Evolutionary conservation across 108 stramenopile genomes (phyloP).

Genomic region (Poteriospumella lacustris): DNA sequence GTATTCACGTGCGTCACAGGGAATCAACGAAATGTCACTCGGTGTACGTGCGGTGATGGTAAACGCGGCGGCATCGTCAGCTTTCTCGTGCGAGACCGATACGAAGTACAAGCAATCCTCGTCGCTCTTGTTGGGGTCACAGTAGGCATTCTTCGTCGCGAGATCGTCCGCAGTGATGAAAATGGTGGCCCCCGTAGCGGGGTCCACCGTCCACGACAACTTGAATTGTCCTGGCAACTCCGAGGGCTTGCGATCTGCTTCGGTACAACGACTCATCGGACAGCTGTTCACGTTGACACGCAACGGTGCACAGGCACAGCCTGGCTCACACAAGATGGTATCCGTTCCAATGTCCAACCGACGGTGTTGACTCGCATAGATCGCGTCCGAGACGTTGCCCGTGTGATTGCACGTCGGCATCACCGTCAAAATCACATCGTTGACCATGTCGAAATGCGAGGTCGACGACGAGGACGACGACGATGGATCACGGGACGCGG

Average conservation of each 20-base stretch:
- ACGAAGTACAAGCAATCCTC: conserved; percentile 22
- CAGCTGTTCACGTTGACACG: neutral
- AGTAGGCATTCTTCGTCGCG: too few relatives aligned
- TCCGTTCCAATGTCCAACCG: too few relatives aligned
- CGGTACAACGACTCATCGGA: neutral
- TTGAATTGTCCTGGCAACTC: neutral
- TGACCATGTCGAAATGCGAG: neutral
- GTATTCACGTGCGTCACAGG: neutral
- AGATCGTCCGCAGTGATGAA: neutral
- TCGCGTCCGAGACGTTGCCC: too few relatives aligned
- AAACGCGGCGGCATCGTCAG: neutral
- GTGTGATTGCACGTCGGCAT: conserved; percentile 14
- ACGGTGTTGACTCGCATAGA: too few relatives aligned
- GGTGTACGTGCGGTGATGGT: conserved; percentile 19
- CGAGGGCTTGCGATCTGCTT: neutral
- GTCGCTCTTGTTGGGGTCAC: too few relatives aligned
- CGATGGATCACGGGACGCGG: too few relatives aligned
- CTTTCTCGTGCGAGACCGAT: neutral
- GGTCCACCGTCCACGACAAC: neutral
- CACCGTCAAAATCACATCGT: conserved; percentile 16
- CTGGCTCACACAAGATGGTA: conserved; percentile 16
- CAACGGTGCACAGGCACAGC: conserved; percentile 10
- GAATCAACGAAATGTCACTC: neutral
- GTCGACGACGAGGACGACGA: neutral
- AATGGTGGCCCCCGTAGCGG: neutral